A percentile compares a stretch with the other conserved stretches of the same genome.
Conservation (phyloP, 495 filamentous ascomycete species). For the Aspergillus homomorphus region DNA sequence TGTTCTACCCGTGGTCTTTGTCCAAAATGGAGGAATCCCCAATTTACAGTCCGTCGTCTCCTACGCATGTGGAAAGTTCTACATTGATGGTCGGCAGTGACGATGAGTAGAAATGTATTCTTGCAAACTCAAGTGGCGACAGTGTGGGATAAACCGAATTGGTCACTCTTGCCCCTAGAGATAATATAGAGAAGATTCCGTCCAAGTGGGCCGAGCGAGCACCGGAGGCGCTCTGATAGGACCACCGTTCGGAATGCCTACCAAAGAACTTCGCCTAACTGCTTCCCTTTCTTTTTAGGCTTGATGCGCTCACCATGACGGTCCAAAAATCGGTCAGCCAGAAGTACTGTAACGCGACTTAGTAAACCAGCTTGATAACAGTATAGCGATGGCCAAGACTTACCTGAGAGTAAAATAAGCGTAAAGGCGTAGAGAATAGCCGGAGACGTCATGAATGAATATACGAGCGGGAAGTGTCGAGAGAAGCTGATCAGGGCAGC, state of each 20-base stretch:
- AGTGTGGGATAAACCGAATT: background rate
- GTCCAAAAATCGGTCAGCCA: slow-evolving; percentile 46
- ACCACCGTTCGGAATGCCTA: background rate
- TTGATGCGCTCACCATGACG: slow-evolving; percentile 21
- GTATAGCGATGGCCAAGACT: slow-evolving; percentile 16
- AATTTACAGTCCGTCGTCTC: too few relatives aligned
- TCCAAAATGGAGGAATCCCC: too few relatives aligned
- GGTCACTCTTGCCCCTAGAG: background rate
- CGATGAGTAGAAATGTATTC: background rate
- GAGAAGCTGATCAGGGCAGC: slow-evolving; percentile 33
- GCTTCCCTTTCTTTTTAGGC: slow-evolving; percentile 33
- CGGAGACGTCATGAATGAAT: slow-evolving; percentile 42
- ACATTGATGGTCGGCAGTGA: background rate
- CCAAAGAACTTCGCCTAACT: slow-evolving; percentile 20
- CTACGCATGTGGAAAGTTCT: too few relatives aligned
- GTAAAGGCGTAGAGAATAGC: slow-evolving; percentile 43
- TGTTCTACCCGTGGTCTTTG: background rate
- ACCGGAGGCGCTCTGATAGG: background rate
- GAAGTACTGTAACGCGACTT: slow-evolving; percentile 28
- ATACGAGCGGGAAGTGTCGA: slow-evolving; percentile 33
- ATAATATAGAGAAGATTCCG: background rate
- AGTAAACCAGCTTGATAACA: slow-evolving; percentile 7
- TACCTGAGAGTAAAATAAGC: slow-evolving; percentile 34
- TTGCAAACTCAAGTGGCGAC: background rate
- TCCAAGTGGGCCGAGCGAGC: too few relatives aligned